Conservation (phyloP, 2,329 filamentous ascomycete genomes). For the Aspergillus clavatus region DNA sequence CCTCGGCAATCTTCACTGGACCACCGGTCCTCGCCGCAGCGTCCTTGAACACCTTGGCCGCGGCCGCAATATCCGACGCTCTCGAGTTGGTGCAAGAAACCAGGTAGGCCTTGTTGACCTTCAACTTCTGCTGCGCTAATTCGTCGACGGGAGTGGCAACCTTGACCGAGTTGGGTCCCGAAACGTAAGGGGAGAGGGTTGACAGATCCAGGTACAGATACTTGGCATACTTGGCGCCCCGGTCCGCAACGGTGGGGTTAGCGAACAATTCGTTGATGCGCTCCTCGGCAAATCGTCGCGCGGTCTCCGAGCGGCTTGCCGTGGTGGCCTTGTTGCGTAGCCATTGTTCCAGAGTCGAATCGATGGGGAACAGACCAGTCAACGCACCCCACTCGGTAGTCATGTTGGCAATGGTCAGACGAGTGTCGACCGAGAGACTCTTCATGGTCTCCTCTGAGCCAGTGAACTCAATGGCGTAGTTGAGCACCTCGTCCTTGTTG, state of each 20-base stretch:
- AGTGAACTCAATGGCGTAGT: slow-evolving; percentile 84
- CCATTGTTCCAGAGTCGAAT: slow-evolving; percentile 67
- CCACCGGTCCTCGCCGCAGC: slow-evolving; percentile 59
- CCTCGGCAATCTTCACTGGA: slow-evolving; percentile 62
- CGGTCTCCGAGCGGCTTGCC: slow-evolving; percentile 44
- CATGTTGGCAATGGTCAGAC: slow-evolving; percentile 71
- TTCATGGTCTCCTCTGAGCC: slow-evolving; percentile 72
- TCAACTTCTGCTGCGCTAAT: slow-evolving; percentile 68
- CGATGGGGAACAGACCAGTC: slow-evolving; percentile 74
- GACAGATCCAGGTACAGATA: slow-evolving; percentile 75
- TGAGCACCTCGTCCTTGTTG: slow-evolving; percentile 80
- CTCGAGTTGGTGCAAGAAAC: slow-evolving; percentile 87
- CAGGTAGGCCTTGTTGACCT: slow-evolving; percentile 77
- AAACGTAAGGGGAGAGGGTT: slow-evolving; percentile 75
- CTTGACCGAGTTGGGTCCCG: slow-evolving; percentile 89
- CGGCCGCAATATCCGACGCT: slow-evolving; percentile 72
- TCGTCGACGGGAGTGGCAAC: slow-evolving; percentile 71
- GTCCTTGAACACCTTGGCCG: slow-evolving; percentile 79
- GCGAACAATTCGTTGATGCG: slow-evolving; percentile 67
- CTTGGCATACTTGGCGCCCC: slow-evolving; percentile 77
- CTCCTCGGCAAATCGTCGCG: slow-evolving; percentile 65
- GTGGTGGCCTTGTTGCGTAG: slow-evolving; percentile 69
- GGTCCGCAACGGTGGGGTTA: slow-evolving; percentile 65
- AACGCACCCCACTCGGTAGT: slow-evolving; percentile 76
- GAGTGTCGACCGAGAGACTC: slow-evolving; percentile 66